phyloP scores from a whole-genome alignment of 2,329 filamentous ascomycete genomes.

The Aspergillus versicolor region DNA sequence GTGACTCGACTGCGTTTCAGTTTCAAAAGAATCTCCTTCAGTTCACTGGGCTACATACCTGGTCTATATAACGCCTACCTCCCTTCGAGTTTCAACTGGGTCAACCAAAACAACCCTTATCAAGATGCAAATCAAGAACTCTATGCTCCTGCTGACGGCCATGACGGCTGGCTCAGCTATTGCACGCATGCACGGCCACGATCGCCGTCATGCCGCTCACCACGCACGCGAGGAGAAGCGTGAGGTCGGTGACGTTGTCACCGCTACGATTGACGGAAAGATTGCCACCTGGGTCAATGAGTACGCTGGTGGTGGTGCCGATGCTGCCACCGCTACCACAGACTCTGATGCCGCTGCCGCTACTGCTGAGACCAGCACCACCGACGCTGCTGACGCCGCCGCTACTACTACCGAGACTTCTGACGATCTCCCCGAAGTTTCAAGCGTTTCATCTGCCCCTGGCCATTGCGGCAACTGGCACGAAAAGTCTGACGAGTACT shows the following conservation, averaged over 20 bases:
- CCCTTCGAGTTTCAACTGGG: background rate
- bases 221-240: slow-evolving; percentile 33
- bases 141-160: slow-evolving; percentile 35
- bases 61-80: background rate
- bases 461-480: slow-evolving; percentile 24
- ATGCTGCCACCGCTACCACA: slow-evolving; percentile 17
- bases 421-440: slow-evolving; percentile 11
- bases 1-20: slow-evolving; percentile 9
- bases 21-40: slow-evolving; percentile 7
- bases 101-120: background rate
- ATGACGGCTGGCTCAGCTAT: slow-evolving; percentile 37
- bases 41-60: slow-evolving; percentile 1
- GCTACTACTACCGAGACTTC: slow-evolving; percentile 16
- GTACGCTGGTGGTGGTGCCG: slow-evolving; percentile 27
- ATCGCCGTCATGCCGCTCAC: slow-evolving; percentile 37
- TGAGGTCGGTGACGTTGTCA: slow-evolving; percentile 32
- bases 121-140: slow-evolving; percentile 42
- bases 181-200: slow-evolving; percentile 39
- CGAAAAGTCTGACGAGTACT: slow-evolving; percentile 22
- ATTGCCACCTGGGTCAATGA: slow-evolving; percentile 38
- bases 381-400: slow-evolving; percentile 13
- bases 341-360: slow-evolving; percentile 13
- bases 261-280: slow-evolving; percentile 34
- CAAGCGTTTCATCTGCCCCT: slow-evolving; percentile 11
- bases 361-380: slow-evolving; percentile 11